These are phyloP conservation scores for Euryodendron excelsum DNA, from an alignment of 148 eudicot species.

Conservation along the genomic window DNA sequence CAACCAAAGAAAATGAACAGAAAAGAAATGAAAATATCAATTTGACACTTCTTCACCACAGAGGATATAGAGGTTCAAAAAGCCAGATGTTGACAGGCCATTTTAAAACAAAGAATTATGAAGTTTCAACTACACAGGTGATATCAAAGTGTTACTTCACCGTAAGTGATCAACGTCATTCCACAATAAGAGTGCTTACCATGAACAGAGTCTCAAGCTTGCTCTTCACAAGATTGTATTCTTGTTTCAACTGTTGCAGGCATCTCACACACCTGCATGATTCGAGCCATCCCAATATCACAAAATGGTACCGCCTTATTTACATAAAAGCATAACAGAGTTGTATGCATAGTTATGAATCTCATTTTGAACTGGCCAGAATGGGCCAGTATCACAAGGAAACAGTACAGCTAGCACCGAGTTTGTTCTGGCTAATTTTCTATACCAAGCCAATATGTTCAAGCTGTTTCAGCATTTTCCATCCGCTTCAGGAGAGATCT, in stretches of 20 bases:
- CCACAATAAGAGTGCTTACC: slow-evolving; percentile 17
- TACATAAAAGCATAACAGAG: not conserved
- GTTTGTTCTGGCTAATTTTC: not conserved
- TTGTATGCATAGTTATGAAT: not conserved
- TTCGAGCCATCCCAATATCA: not conserved
- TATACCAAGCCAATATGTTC: not conserved
- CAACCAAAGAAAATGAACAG: not conserved
- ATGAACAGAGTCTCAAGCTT: slow-evolving; percentile 23
- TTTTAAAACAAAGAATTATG: not conserved
- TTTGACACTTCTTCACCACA: not conserved
- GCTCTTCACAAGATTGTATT: slow-evolving; percentile 21
- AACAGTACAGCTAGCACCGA: not conserved
- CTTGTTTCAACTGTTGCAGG: slow-evolving; percentile 17
- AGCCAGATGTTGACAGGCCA: not conserved
- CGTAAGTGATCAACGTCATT: not conserved
- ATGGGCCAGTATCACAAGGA: not conserved
- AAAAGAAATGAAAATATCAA: not conserved
- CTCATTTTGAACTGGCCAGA: not conserved
- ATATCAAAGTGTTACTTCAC: not conserved
- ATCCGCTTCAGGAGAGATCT: not conserved
- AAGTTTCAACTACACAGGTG: not conserved
- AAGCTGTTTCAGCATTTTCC: not conserved
- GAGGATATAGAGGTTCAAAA: not conserved
- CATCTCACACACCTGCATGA: slow-evolving; percentile 23
- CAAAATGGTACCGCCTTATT: not conserved